Evolutionary conservation across 768 basidiomycete genomes (phyloP).

Genomic region (Russula emetica): DNA sequence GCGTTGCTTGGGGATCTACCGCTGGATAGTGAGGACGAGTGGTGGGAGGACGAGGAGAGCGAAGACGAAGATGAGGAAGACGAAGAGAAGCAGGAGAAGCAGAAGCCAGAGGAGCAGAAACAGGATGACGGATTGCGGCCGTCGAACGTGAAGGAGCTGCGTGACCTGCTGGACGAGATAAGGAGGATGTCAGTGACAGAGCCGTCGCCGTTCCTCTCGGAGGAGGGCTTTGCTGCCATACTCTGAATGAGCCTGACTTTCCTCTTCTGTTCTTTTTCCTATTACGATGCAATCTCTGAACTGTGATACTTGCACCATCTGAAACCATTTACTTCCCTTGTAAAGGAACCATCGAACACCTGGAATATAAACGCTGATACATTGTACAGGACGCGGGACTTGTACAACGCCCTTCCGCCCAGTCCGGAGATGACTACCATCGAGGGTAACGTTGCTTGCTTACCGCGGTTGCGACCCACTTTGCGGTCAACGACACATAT

Average conservation of each 20-base stretch:
- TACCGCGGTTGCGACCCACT: neutral
- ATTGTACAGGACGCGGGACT: neutral
- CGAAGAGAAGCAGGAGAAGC: slow-evolving; percentile 24
- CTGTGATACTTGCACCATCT: neutral
- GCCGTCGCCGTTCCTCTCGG: slow-evolving; percentile 6
- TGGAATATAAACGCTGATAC: neutral
- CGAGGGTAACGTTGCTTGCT: neutral
- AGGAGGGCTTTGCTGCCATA: slow-evolving; percentile 17
- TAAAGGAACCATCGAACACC: neutral
- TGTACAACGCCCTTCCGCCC: neutral
- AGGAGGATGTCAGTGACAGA: slow-evolving; percentile 24
- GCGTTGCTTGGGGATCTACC: slow-evolving; percentile 48
- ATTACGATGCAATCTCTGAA: neutral
- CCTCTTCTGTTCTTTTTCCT: neutral
- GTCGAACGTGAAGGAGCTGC: slow-evolving; percentile 26
- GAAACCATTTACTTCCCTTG: neutral
- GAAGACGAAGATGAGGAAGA: slow-evolving; percentile 37
- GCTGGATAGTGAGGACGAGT: slow-evolving; percentile 34
- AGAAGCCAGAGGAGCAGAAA: too few species aligned
- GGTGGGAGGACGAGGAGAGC: slow-evolving; percentile 30
- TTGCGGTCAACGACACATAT: too few species aligned
- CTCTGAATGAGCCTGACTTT: neutral
- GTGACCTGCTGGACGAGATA: slow-evolving; percentile 26
- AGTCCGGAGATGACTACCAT: neutral
- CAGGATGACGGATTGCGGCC: slow-evolving; percentile 28